These are phyloP conservation scores for Glebionis coronaria DNA, from an alignment of 129 eudicot species.

Conservation along the genomic window DNA sequence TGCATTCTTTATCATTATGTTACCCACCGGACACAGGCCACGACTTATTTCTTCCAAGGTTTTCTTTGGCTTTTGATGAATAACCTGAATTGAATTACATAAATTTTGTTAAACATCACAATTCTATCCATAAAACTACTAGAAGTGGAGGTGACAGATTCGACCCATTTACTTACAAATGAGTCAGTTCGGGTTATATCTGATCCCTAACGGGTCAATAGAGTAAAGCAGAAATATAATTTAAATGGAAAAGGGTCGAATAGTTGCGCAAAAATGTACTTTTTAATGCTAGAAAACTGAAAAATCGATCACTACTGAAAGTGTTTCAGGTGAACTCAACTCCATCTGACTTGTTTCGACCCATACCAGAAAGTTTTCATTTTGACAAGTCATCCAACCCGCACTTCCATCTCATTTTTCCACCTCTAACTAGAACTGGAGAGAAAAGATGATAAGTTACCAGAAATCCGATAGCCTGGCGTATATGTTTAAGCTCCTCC, in stretches of 20 bases:
- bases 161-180: too few relatives aligned
- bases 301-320: too few relatives aligned
- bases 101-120: slow-evolving; percentile 5
- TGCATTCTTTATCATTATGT: not conserved
- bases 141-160: not conserved
- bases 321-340: too few relatives aligned
- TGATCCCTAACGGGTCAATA: too few relatives aligned
- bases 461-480: slow-evolving; percentile 95
- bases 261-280: too few relatives aligned
- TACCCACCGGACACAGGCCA: slow-evolving; percentile 88
- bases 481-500: slow-evolving; percentile 95
- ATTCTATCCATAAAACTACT: not conserved
- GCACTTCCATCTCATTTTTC: not conserved
- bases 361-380: too few relatives aligned
- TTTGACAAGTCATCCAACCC: too few relatives aligned
- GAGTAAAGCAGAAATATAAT: too few relatives aligned
- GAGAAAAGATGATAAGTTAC: slow-evolving; percentile 33
- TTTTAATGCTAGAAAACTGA: too few relatives aligned
- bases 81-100: slow-evolving; percentile 45
- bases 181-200: too few relatives aligned
- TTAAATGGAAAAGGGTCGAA: too few relatives aligned
- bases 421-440: not conserved
- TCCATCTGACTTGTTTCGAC: too few relatives aligned
- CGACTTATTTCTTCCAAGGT: slow-evolving; percentile 54
- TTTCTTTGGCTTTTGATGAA: slow-evolving; percentile 87